Percentiles rank a stretch among this genome's conserved stretches.
These are phyloP conservation scores for Withania somnifera DNA, from an alignment of 305 asterid species.

Conservation along the genomic window DNA sequence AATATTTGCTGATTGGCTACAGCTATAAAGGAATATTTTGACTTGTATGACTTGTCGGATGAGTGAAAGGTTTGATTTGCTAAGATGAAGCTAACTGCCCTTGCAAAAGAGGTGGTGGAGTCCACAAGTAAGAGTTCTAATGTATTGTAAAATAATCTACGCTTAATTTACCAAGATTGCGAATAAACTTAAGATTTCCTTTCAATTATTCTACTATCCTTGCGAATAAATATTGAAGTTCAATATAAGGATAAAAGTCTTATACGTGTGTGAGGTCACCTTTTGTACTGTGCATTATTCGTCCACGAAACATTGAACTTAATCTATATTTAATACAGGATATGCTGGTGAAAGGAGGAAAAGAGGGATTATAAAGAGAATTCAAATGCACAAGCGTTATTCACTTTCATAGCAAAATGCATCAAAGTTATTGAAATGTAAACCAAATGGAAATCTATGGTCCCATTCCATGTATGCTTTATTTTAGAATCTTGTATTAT, in stretches of 20 bases:
- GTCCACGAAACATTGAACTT: background rate
- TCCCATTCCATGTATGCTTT: background rate
- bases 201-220: background rate
- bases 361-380: background rate
- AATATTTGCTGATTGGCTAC: constrained; percentile 2
- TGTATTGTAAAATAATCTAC: background rate
- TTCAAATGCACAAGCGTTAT: background rate
- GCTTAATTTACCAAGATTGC: background rate
- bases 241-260: too few relatives aligned
- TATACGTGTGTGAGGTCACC: too few relatives aligned
- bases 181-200: background rate
- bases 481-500: background rate
- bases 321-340: background rate
- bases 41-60: background rate
- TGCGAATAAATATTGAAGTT: too few relatives aligned
- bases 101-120: constrained; percentile 8
- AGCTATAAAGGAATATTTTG: constrained; percentile 2
- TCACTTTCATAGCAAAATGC: background rate
- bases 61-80: background rate
- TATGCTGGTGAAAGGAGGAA: background rate
- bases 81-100: background rate
- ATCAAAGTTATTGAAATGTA: background rate
- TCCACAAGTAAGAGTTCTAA: background rate
- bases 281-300: background rate
- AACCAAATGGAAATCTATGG: background rate